Base-by-base conservation (phyloP, 768 basidiomycete genomes). In the Asterophora lycoperdoides region DNA sequence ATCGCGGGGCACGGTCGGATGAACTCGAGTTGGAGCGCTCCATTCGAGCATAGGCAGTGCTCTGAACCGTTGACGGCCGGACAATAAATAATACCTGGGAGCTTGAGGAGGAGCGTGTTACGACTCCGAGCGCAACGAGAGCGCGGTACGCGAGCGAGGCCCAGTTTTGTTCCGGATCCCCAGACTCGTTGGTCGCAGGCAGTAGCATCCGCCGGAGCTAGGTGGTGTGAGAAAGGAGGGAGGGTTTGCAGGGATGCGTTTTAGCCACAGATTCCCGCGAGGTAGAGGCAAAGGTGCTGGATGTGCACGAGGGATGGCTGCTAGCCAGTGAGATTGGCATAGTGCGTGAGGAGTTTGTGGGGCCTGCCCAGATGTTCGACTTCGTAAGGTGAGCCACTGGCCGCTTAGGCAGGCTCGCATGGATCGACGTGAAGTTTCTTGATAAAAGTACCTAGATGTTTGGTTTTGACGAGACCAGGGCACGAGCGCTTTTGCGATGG, bases 401-500 rank as follows among this genome's bases (percentile, higher is more conserved):
- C n/a, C n/a, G n/a, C n/a, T n/a, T n/a, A n/a, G n/a, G n/a, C n/a
- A n/a, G n/a, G n/a, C n/a, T n/a, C n/a, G n/a, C n/a, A n/a, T n/a
- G n/a, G n/a, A n/a, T 65, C 62, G 13, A 61, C 43, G 28, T 60
- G 56, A 26, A 63, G 19, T 32, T 59, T 57, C 46, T 52, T 55
- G 38, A 65, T 58, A 30, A 60, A 58, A 1, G 18, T 44, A 1
- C 58, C 62, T 7, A 60, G 43, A 1, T 41, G 20, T 2, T 43
- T 40, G 17, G 57, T 59, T 8, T 19, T 32, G n/a, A 46, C n/a
- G 4, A 64, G 46, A 3, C 51, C 41, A n/a, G 13, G 19, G 13
- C 23, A 46, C 58, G 19, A 66, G 59, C 0, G 62, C 60, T 23
- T 60, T 54, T 3, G 62, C 59, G 14, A 62, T 60, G 9, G 60